Base-by-base conservation (phyloP, 1,284 basidiomycete species). In the Papiliotrema nemorosa region DNA sequence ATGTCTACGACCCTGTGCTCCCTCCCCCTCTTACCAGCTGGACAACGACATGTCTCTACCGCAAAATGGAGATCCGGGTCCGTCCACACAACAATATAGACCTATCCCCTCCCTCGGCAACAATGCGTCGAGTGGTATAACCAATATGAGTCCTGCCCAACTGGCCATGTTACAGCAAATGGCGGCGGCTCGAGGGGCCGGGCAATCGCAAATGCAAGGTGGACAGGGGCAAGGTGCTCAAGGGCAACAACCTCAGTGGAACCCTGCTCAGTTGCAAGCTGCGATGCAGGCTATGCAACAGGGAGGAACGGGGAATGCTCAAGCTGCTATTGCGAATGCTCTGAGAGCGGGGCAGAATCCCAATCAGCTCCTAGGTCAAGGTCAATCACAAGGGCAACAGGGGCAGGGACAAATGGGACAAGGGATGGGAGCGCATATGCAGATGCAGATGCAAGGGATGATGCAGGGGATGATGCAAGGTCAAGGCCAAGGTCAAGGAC, bases 151-250 rank as follows among this genome's bases (percentile, higher is more conserved):
- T 18, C 61, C 63, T 2, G 58, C 58, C 18, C 64, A 67, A 26
- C 35, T 63, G 5, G 54, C 58, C n/a, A 54, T 59, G 39, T 47
- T 67, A 21, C 64, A 67, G 44, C 59, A 63, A 31, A 50, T 67
- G 44, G 53, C 57, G 3, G 57, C 55, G 43, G 37, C 55, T 29
- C 31, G 43, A 43, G 20, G 33, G 31, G 41, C 54, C 14, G 49
- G 52, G 22, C 48, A 45, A 16, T n/a, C n/a, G n/a, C n/a, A n/a
- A n/a, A n/a, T n/a, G n/a, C n/a, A n/a, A n/a, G n/a, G n/a, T n/a
- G n/a, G n/a, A n/a, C n/a, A n/a, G n/a, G n/a, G n/a, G n/a, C n/a
- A n/a, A n/a, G n/a, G n/a, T n/a, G n/a, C n/a, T n/a, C n/a, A n/a
- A n/a, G n/a, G n/a, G n/a, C n/a, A n/a, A n/a, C 54, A 47, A 39